A percentile compares a stretch with the other conserved stretches of the same genome.
These are phyloP conservation scores for Coemansia sp. DNA, from an alignment of 192 early-diverging fungal species.

Conservation along the genomic window DNA sequence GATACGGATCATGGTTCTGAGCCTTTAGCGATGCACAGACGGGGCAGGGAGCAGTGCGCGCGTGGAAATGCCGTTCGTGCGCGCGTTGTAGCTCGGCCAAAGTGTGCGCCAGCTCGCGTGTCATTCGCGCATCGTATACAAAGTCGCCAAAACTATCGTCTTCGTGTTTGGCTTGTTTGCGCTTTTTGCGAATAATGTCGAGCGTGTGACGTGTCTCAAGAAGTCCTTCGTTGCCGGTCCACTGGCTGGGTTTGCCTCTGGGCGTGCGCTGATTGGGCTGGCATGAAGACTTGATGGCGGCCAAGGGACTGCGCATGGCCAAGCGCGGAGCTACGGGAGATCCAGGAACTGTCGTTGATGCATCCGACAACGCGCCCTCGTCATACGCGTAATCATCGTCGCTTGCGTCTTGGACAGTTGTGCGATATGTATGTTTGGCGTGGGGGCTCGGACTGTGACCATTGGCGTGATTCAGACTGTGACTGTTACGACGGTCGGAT, in stretches of 20 bases:
- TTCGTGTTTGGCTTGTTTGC: not conserved
- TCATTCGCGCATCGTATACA: constrained; percentile 23
- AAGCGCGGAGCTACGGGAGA: not conserved
- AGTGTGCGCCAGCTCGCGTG: constrained; percentile 36
- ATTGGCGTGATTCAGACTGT: not conserved
- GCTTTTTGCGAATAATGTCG: constrained; percentile 24
- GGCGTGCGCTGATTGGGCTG: no score
- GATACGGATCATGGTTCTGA: constrained; percentile 51
- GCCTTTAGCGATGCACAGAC: constrained; percentile 39
- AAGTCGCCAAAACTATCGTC: constrained; percentile 8
- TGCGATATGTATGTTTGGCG: not conserved
- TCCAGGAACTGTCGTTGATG: constrained; percentile 44
- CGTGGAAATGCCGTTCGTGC: constrained; percentile 40
- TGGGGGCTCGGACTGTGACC: not conserved
- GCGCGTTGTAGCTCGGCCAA: constrained; percentile 47
- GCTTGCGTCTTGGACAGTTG: constrained; percentile 9
- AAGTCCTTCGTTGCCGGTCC: constrained; percentile 13
- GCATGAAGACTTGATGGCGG: constrained; percentile 5
- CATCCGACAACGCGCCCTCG: constrained; percentile 31
- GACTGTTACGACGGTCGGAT: not conserved
- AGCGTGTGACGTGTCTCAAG: constrained; percentile 33
- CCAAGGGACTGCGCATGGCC: constrained; percentile 26
- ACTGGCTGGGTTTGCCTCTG: not conserved
- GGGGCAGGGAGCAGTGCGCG: constrained; percentile 6
- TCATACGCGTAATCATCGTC: constrained; percentile 8